Evolutionary conservation across 164 flowering plant species (phyloP), one percentile per base, ranked within the genome.

Genomic region (Tetrastigma voinierianum): DNA sequence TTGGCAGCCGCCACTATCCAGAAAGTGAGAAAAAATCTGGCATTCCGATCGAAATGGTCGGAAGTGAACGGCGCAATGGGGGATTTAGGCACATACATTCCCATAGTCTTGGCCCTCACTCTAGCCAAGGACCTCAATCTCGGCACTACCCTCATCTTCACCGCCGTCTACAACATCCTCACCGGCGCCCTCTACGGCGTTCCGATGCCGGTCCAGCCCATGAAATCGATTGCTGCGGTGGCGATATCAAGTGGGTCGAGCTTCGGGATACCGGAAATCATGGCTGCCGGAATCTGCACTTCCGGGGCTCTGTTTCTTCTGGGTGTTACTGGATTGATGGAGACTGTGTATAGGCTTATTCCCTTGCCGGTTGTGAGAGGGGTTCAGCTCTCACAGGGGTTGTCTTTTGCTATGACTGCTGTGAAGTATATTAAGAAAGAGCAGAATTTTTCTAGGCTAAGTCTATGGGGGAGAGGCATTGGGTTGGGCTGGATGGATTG

Each of bases 171-270:
- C 82, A 93, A 93, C 76, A 76, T 84, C 10, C 51, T 86, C 64
- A 90, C 98, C 2, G 97, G 96, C 21, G 77, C 79, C 25, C 44
- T 88, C 46, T 93, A 85, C 44, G 98, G 98, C 32, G 91, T 91
- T 13, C 98, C 98, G 0, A 91, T 93, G 98, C 98, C 98, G 0
- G 97, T 93, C 53, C 98, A 93, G 70, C 98, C 98, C 45, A 93
- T 93, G 98, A 93, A 93, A 71, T 81, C 96, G 1, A 93, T 93
- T 2, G 90, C 98, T 0, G 97, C 98, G 1, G 93, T 73, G 2
- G 97, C 98, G 2, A 81, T 91, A 18, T 76, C 97, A 16, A n/a
- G 46, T n/a, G 68, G 70, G 12, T 17, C 82, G 0, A 70, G 68
- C 14, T 90, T 93, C 51, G 76, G 77, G 49, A 73, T 91, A 53